These are phyloP conservation scores for Phellopilus nigrolimitatus DNA, from an alignment of 1,284 basidiomycete genomes.

Conservation along the genomic window DNA sequence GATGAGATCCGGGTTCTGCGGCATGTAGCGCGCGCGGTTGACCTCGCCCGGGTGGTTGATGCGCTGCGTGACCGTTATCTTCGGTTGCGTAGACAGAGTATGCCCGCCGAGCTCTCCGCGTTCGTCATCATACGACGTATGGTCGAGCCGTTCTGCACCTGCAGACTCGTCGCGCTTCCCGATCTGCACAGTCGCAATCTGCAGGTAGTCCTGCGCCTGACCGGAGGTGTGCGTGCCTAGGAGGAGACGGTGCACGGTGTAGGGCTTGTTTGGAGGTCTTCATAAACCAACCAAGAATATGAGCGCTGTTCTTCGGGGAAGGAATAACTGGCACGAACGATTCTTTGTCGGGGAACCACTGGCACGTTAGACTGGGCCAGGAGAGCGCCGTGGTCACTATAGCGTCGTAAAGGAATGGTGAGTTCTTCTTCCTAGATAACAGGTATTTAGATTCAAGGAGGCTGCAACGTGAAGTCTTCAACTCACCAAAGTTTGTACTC, in stretches of 20 bases:
- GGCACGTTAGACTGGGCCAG: conserved; percentile 97
- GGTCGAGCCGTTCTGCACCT: conserved; percentile 70
- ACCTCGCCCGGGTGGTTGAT: conserved; percentile 98
- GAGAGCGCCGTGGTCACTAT: conserved; percentile 97
- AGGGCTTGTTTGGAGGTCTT: conserved; percentile 84
- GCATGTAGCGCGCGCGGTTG: conserved; percentile 97
- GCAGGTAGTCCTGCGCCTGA: conserved; percentile 92
- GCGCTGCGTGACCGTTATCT: conserved; percentile 87
- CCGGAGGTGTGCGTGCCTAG: conserved; percentile 98
- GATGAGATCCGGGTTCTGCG: conserved; percentile 95
- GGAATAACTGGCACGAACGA: conserved; percentile 48
- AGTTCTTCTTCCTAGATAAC: conserved; percentile 86
- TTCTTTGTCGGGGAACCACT: conserved; percentile 99
- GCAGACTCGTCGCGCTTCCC: conserved; percentile 69
- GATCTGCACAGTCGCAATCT: conserved; percentile 92
- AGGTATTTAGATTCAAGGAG: conserved; percentile 15
- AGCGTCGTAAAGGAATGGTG: conserved; percentile 94
- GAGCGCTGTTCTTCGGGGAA: conserved; percentile 2
- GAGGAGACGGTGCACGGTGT: conserved; percentile 89
- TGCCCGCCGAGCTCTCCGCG: conserved; percentile 88
- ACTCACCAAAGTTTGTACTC: conserved; percentile 80
- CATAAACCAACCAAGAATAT: conserved; percentile 4
- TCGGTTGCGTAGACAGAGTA: conserved; percentile 70
- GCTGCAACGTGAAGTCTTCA: neutral
- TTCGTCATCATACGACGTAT: conserved; percentile 87